These are phyloP conservation scores for Lasiosphaeria hispida DNA, from an alignment of 495 filamentous ascomycete species.

Conservation along the genomic window DNA sequence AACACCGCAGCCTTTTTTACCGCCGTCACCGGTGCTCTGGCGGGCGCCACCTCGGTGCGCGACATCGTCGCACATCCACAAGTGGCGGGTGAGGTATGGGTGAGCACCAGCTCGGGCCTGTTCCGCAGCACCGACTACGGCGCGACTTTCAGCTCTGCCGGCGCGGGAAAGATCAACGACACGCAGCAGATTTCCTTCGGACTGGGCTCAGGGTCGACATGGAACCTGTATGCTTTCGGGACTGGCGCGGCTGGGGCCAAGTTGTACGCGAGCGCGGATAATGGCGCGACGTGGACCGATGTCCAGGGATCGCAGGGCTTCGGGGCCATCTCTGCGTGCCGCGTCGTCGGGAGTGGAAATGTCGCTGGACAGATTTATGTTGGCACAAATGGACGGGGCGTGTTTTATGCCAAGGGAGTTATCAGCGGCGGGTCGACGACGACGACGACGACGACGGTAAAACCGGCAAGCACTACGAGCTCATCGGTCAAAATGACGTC, in stretches of 20 bases:
- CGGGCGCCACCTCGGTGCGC: slow-evolving; percentile 38
- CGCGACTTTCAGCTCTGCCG: slow-evolving; percentile 40
- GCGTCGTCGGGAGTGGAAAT: slow-evolving; percentile 48
- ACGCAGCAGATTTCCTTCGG: slow-evolving; percentile 49
- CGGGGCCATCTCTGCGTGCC: slow-evolving; percentile 45
- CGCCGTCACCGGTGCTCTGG: slow-evolving; percentile 29
- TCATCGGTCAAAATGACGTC: background rate
- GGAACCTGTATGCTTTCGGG: slow-evolving; percentile 53
- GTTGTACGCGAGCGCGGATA: slow-evolving; percentile 51
- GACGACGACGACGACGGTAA: slow-evolving; percentile 18
- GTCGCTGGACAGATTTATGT: slow-evolving; percentile 54
- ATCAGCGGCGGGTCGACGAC: slow-evolving; percentile 16
- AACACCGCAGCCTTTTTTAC: slow-evolving; percentile 47
- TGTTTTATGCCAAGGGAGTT: slow-evolving; percentile 46
- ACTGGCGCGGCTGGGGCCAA: slow-evolving; percentile 40
- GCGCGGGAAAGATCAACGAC: slow-evolving; percentile 33
- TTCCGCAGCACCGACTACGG: slow-evolving; percentile 53
- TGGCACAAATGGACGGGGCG: slow-evolving; percentile 59
- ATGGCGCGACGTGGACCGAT: slow-evolving; percentile 49
- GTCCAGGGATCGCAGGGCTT: slow-evolving; percentile 55
- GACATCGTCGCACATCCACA: slow-evolving; percentile 51
- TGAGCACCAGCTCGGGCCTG: slow-evolving; percentile 51
- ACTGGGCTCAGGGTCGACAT: slow-evolving; percentile 32
- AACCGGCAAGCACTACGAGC: slow-evolving; percentile 9
- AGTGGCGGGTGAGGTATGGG: slow-evolving; percentile 51